Percentiles rank a stretch among this genome's conserved stretches.
Evolutionary conservation across 768 basidiomycete species (phyloP).

Genomic region (Pisolithus microcarpus): DNA sequence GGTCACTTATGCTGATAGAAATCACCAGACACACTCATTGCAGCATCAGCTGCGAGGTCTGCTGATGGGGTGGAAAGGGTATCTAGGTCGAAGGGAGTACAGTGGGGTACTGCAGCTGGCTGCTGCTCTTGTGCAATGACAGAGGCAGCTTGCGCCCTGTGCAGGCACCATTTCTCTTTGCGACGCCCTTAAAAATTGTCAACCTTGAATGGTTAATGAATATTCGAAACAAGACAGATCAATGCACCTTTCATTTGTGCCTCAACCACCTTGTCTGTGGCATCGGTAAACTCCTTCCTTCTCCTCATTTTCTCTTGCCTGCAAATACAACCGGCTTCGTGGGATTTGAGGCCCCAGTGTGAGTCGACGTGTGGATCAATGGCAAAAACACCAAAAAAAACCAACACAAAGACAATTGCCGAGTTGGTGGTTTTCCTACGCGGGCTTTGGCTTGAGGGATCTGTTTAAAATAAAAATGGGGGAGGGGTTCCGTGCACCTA

Average conservation of each 20-base stretch:
- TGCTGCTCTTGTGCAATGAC: not conserved
- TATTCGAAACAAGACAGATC: not conserved
- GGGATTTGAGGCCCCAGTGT: conserved; percentile 3
- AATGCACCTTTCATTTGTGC: not conserved
- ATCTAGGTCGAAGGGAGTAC: no score
- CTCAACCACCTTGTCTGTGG: not conserved
- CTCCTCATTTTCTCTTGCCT: not conserved
- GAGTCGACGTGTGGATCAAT: no score
- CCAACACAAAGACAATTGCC: no score
- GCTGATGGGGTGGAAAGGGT: not conserved
- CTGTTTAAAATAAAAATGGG: no score
- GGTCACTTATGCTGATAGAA: not conserved
- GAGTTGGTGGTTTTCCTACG: no score
- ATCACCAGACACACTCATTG: not conserved
- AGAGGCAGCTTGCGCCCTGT: not conserved
- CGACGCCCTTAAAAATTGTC: not conserved
- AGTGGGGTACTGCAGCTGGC: not conserved
- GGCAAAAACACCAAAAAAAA: no score
- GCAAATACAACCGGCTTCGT: not conserved
- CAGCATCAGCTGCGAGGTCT: not conserved
- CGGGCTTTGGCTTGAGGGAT: no score
- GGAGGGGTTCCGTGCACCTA: no score
- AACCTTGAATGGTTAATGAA: no score
- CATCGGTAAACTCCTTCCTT: not conserved
- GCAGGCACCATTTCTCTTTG: not conserved